Base-by-base conservation (phyloP, 306 rosid genomes). In the Geum urbanum region DNA sequence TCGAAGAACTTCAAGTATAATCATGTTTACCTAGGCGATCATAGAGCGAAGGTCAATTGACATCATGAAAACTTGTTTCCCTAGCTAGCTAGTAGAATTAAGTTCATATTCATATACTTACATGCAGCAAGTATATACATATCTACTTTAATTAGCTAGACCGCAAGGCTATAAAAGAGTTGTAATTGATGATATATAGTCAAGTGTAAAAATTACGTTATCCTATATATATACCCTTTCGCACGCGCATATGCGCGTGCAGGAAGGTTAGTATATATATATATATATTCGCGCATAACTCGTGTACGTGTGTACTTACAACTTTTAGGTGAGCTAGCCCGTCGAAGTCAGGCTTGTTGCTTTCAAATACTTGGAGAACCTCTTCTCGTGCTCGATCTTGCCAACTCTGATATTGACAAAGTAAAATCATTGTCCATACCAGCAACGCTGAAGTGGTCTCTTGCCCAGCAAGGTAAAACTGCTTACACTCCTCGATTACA, bases 401-500 rank as follows among this genome's bases (percentile, higher is more conserved):
- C 95, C 89, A 86, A 52, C 79, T 39, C 1, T 73, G 72, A 54
- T 78, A 44, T 18, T 50, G 67, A 76, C 88, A 39, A 60, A 85
- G 46, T 8, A 84, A 48, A 0, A 85, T 32, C 79, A 88, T 74
- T 4, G 91, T 85, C 88, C 87, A 88, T 52, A 84, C 76, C 11
- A 88, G 81, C 45, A 85, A 50, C 12, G 9, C 66, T 2, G 90
- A 74, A 1, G 88, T 85, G 24, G 94, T 85, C 12, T 85, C 94
- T 52, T 88, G 87, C 10, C 90, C 90, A 4, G 84, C 88, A 50
- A 86, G 44, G 78, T 81, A 86, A 71, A 86, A 83, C n/a, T 67
- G 15, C 45, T 84, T 84, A 77, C 87, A 88, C 62, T 88, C 91
- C 8, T 72, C 79, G 0, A 86, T 70, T 5, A 88, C 81, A 3